A percentile compares a stretch with the other conserved stretches of the same genome.
These are phyloP conservation scores for Gossypium bickii DNA, from an alignment of 345 rosid species.

Conservation along the genomic window DNA sequence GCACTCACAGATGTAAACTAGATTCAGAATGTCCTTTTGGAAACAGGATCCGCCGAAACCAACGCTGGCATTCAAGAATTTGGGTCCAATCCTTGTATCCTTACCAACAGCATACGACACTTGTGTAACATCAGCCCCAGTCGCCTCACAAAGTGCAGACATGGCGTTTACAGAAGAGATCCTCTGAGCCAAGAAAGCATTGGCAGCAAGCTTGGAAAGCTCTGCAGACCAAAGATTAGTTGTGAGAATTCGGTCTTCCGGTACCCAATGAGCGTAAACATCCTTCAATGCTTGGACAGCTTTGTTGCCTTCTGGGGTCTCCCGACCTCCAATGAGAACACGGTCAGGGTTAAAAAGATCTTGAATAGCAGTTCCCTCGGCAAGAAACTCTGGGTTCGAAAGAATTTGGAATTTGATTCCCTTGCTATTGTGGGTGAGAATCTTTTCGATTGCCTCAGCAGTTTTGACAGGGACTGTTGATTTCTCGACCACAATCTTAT, in stretches of 20 bases:
- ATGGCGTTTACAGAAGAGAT: conserved; percentile 46
- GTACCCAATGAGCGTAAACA: conserved; percentile 27
- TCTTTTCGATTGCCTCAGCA: conserved; percentile 89
- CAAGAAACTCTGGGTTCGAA: background rate
- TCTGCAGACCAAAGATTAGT: conserved; percentile 96
- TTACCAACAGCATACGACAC: conserved; percentile 77
- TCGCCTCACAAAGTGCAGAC: conserved; percentile 38
- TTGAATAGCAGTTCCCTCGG: conserved; percentile 2
- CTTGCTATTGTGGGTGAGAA: conserved; percentile 20
- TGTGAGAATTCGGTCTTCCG: conserved; percentile 25
- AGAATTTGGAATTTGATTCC: background rate
- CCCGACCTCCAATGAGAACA: conserved; percentile 47
- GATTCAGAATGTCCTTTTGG: conserved; percentile 83
- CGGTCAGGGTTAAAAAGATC: conserved; percentile 7
- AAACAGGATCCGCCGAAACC: conserved; percentile 93
- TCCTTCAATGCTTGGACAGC: conserved; percentile 74
- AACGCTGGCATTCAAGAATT: conserved; percentile 82
- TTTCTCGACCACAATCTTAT: conserved; percentile 91
- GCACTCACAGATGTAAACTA: conserved; percentile 30
- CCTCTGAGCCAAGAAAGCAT: conserved; percentile 87
- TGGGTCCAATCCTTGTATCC: conserved; percentile 77
- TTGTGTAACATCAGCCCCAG: conserved; percentile 24
- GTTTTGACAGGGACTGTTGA: conserved; percentile 95
- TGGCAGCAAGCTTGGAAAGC: conserved; percentile 93
- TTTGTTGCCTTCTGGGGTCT: conserved; percentile 77